These are phyloP conservation scores for Lactarius sanguifluus DNA, from an alignment of 768 basidiomycete genomes.

Conservation along the genomic window DNA sequence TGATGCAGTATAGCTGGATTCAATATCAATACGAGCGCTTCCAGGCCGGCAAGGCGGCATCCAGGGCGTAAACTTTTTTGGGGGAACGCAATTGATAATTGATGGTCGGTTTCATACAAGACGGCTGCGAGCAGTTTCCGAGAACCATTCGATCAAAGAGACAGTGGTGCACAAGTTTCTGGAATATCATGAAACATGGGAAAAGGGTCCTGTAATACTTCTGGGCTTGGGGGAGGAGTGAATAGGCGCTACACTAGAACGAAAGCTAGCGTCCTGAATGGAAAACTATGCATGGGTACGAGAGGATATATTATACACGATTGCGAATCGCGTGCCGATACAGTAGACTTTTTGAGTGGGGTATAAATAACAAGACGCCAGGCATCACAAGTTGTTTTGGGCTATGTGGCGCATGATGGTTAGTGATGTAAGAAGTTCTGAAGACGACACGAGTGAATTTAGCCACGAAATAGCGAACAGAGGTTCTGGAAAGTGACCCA, in stretches of 20 bases:
- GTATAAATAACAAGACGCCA: not conserved
- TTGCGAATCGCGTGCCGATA: not conserved
- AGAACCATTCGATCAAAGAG: not conserved
- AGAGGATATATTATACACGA: constrained; percentile 12
- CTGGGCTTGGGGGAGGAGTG: not conserved
- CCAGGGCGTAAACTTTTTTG: not conserved
- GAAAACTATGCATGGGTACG: constrained; percentile 1
- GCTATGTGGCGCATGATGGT: constrained; percentile 32
- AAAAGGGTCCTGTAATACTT: not conserved
- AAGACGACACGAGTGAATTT: not conserved
- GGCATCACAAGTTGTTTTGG: constrained; percentile 27
- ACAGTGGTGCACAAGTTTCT: not conserved
- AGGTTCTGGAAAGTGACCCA: constrained; percentile 34
- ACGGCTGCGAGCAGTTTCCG: not conserved
- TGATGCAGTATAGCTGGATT: not conserved
- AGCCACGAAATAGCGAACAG: not conserved
- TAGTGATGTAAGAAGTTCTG: constrained; percentile 29
- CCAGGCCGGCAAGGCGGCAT: not conserved
- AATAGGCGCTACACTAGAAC: constrained; percentile 1
- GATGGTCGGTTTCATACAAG: not conserved
- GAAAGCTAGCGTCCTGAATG: not conserved
- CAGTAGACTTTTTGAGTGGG: constrained; percentile 9
- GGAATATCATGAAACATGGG: not conserved
- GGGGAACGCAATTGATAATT: constrained; percentile 1
- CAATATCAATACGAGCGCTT: not conserved